These are phyloP conservation scores for Hirschioporus abietinus DNA, from an alignment of 768 basidiomycete genomes.

Conservation along the genomic window DNA sequence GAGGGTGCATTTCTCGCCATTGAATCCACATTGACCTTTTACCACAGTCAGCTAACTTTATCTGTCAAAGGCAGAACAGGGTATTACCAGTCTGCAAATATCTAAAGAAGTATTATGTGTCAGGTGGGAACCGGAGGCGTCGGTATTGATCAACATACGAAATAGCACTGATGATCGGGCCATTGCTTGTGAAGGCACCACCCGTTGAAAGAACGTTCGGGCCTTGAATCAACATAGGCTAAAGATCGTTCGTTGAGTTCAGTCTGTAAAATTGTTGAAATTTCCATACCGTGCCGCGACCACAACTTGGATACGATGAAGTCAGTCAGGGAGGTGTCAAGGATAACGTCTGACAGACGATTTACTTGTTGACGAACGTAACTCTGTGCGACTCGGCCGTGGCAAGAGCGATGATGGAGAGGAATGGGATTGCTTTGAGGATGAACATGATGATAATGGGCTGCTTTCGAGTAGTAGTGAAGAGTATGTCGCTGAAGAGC, in stretches of 20 bases:
- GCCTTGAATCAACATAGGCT: slow-evolving; percentile 19
- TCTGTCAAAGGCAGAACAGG: background rate
- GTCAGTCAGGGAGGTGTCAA: background rate
- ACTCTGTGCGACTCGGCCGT: slow-evolving; percentile 30
- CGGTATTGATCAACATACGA: slow-evolving; percentile 23
- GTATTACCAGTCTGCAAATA: background rate
- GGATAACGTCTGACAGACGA: background rate
- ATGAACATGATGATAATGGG: background rate
- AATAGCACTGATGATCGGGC: slow-evolving; percentile 28
- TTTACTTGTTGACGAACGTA: slow-evolving; percentile 29
- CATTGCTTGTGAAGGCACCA: slow-evolving; percentile 22
- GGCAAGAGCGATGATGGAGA: slow-evolving; percentile 19
- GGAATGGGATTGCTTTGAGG: slow-evolving; percentile 7
- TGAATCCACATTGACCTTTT: slow-evolving; percentile 9
- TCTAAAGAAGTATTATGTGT: background rate
- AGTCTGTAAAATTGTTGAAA: background rate
- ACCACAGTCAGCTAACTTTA: background rate
- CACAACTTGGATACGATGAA: slow-evolving; percentile 26
- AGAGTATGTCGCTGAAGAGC: no score
- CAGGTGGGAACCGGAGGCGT: background rate
- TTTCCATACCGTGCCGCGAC: slow-evolving; percentile 26
- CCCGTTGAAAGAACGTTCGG: slow-evolving; percentile 28
- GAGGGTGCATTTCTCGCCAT: slow-evolving; percentile 13
- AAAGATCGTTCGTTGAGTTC: slow-evolving; percentile 8
- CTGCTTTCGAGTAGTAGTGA: slow-evolving; percentile 28